A percentile compares a stretch with the other conserved stretches of the same genome.
These are phyloP conservation scores for Entomophthora muscae DNA, from an alignment of 371 early-diverging fungal species.

Conservation along the genomic window DNA sequence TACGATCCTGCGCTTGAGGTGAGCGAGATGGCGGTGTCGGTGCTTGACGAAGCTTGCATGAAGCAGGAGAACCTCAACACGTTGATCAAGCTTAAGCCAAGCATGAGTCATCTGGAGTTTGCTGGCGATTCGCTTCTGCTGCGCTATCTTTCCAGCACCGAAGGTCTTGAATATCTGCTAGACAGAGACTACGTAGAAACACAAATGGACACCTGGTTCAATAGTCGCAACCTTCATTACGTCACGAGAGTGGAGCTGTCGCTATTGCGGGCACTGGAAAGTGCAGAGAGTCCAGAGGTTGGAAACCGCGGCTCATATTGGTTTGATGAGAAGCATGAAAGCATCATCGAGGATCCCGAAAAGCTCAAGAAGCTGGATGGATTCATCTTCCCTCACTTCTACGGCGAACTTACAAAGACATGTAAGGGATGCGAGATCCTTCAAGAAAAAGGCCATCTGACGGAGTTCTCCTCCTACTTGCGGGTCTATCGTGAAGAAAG, in stretches of 20 bases:
- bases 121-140: conserved; percentile 47
- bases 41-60: conserved; percentile 55
- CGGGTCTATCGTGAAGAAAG: conserved; percentile 28
- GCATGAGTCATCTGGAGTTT: conserved; percentile 52
- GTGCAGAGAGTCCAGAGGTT: background rate
- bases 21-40: conserved; percentile 45
- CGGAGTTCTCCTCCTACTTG: conserved; percentile 36
- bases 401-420: conserved; percentile 65
- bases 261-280: conserved; percentile 34
- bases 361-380: conserved; percentile 26
- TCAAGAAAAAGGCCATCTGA: conserved; percentile 43
- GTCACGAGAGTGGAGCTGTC: conserved; percentile 59
- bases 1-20: conserved; percentile 66
- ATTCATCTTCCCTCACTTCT: conserved; percentile 54
- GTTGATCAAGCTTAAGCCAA: conserved; percentile 46
- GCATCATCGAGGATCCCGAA: conserved; percentile 10
- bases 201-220: conserved; percentile 71
- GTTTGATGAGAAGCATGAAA: conserved; percentile 11
- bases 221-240: conserved; percentile 56
- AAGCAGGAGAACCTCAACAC: conserved; percentile 40
- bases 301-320: conserved; percentile 10
- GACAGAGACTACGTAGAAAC: conserved; percentile 51
- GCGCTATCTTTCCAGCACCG: conserved; percentile 46
- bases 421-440: conserved; percentile 52
- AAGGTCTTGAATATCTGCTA: conserved; percentile 49